Evolutionary conservation across 2,329 filamentous ascomycete species (phyloP), one percentile per base, ranked within the genome.

Genomic region (Aspergillus fijiensis): DNA sequence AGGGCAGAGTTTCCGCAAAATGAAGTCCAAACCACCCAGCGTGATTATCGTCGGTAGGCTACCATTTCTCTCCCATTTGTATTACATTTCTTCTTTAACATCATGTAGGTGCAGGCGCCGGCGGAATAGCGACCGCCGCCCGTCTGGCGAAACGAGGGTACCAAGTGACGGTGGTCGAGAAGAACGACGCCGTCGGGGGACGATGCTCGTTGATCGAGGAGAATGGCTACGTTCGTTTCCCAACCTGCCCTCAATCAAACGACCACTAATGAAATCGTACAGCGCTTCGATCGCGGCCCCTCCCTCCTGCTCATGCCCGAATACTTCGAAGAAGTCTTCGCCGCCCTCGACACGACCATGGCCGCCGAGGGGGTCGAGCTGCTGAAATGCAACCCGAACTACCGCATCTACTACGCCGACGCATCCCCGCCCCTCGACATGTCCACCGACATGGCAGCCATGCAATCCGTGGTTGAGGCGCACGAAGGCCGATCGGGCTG

Each of bases 221-320:
- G 60, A 76, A 84, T 51, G 86, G 84, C 57, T 86, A 87, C 72
- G 85, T 81, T 68, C 52, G n/a, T n/a, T n/a, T n/a, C n/a, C n/a
- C n/a, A n/a, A n/a, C n/a, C n/a, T n/a, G n/a, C n/a, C n/a, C n/a
- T n/a, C n/a, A n/a, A n/a, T n/a, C n/a, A n/a, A n/a, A n/a, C n/a
- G n/a, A n/a, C n/a, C n/a, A n/a, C n/a, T n/a, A n/a, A n/a, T n/a
- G n/a, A n/a, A n/a, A n/a, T n/a, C n/a, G n/a, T n/a, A n/a, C n/a
- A 82, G 78, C 80, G 89, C 59, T 92, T 92, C 77, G 89, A 92
- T 69, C 89, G 91, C 78, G 89, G 89, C 0, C 89, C 89, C 0
- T 91, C 88, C 1, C 82, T 92, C 3, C 82, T 92, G 19, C 81
- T 92, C 0, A 84, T 92, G 5, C 89, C 89, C 2, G 83, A 85